Conservation (phyloP, 352 stramenopile genomes). For the Globisporangium spinosum region DNA sequence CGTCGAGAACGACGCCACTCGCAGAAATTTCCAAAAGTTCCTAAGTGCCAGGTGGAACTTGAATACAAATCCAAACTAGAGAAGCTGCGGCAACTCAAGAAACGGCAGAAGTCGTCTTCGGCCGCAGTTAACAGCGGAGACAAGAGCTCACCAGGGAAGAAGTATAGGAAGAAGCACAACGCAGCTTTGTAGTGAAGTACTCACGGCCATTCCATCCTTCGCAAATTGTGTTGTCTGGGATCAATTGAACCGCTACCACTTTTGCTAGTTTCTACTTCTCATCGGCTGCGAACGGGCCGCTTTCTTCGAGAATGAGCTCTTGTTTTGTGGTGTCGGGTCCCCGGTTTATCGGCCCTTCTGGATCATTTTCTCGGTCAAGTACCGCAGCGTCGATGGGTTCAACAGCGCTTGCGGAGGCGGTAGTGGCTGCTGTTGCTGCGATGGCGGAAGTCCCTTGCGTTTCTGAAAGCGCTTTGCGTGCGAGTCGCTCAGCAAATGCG, state of each 20-base stretch:
- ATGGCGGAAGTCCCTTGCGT: constrained; percentile 21
- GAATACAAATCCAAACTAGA: constrained; percentile 60
- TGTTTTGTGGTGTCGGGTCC: constrained; percentile 16
- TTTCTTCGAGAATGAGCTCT: constrained; percentile 40
- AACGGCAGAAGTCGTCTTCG: constrained; percentile 10
- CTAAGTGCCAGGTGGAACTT: constrained; percentile 36
- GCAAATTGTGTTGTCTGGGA: not conserved
- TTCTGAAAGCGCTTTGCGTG: constrained; percentile 43
- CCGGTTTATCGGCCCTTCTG: constrained; percentile 35
- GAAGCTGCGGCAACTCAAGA: constrained; percentile 37
- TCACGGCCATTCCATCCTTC: not conserved
- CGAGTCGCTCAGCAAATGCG: constrained; percentile 44
- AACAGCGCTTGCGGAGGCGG: constrained; percentile 38
- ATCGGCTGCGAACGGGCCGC: constrained; percentile 16
- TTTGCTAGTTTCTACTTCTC: constrained; percentile 27
- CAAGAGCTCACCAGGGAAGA: not conserved
- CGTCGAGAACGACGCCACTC: constrained; percentile 8
- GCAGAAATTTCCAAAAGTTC: constrained; percentile 39
- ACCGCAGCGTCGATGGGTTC: constrained; percentile 51
- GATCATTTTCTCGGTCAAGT: constrained; percentile 50
- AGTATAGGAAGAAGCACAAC: constrained; percentile 7
- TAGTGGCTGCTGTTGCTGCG: not conserved
- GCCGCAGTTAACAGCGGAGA: constrained; percentile 11
- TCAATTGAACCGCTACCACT: not conserved
- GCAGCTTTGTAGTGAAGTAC: not conserved